Base-by-base conservation (phyloP, 2,329 filamentous ascomycete species). In the Zasmidium cellare region DNA sequence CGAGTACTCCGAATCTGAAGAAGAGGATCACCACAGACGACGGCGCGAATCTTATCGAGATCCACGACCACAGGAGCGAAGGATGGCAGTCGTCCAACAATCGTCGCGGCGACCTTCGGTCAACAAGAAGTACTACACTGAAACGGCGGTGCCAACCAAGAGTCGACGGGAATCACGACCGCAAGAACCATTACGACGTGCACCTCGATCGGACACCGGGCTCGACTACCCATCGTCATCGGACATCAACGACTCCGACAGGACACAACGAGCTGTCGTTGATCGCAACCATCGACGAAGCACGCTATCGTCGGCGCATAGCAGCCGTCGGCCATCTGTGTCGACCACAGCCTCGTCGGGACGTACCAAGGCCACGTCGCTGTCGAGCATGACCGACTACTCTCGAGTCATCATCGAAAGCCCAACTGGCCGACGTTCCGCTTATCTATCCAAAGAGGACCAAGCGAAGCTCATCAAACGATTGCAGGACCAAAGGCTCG, bases 341-440 rank as follows among this genome's bases (percentile, higher is more conserved):
- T 65, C 70, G 2, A 74, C 69, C 3, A 58, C 59, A 41, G 60
- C 65, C 9, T 67, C 67, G 2, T 66, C 67, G 9, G 63, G 64
- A 23, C 57, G 68, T 2, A 72, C 71, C 18, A 72, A 74, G 51
- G 65, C 70, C 2, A 69, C 68, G 9, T 60, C 53, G 35, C 51
- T 58, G 18, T 67, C 64, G 11, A 64, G 56, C 28, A 63, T 56
- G 3, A 59, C 62, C 19, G 65, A 64, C 38, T 67, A 68, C 25
- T 60, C 58, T 22, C 58, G 56, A n/a, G 60, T 65, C 41, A 63
- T 70, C 48, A 58, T 71, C 45, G 68, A 71, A 54, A 66, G 66
- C 28, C 50, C 51, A 3, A 28, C 61, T 46, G 67, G 70, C 14
- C 60, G 67, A 11, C 64, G 61, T 2, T 46, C 16, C 19, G 61